Conservation (phyloP, 1,284 basidiomycete species). For the Pisolithus thermaeus region DNA sequence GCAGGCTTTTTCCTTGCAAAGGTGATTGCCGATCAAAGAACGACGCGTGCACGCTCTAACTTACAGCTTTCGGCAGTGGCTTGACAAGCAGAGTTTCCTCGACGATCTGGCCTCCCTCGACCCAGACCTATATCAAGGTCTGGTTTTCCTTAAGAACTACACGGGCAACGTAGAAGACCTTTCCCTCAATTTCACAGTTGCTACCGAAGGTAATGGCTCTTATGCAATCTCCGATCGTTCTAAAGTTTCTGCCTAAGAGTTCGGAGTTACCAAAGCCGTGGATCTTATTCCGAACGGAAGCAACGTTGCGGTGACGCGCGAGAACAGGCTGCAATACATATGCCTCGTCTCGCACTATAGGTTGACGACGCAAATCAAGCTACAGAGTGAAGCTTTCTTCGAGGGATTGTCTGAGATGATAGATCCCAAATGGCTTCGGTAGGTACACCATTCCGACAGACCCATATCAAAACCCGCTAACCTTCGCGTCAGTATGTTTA, state of each 20-base stretch:
- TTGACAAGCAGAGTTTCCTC: constrained; percentile 82
- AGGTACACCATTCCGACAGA: constrained; percentile 17
- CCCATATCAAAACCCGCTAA: constrained; percentile 1
- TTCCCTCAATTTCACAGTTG: constrained; percentile 88
- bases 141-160: constrained; percentile 93
- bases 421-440: constrained; percentile 85
- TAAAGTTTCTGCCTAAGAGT: constrained; percentile 48
- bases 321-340: constrained; percentile 90
- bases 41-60: background rate
- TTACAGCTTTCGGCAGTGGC: constrained; percentile 53
- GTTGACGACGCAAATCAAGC: constrained; percentile 83
- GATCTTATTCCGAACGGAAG: constrained; percentile 84
- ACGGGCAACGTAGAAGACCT: constrained; percentile 85
- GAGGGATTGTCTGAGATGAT: constrained; percentile 86
- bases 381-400: constrained; percentile 82
- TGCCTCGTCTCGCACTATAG: constrained; percentile 87
- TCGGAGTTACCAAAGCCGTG: constrained; percentile 74
- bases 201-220: constrained; percentile 65
- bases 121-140: constrained; percentile 86
- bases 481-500: constrained; percentile 71
- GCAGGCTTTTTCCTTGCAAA: constrained; percentile 94
- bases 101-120: constrained; percentile 92
- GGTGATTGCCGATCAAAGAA: constrained; percentile 35
- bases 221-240: background rate
- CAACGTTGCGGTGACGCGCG: constrained; percentile 82